These are phyloP conservation scores for Babesia sp. DNA, from an alignment of 169 alveolate species.

Conservation along the genomic window DNA sequence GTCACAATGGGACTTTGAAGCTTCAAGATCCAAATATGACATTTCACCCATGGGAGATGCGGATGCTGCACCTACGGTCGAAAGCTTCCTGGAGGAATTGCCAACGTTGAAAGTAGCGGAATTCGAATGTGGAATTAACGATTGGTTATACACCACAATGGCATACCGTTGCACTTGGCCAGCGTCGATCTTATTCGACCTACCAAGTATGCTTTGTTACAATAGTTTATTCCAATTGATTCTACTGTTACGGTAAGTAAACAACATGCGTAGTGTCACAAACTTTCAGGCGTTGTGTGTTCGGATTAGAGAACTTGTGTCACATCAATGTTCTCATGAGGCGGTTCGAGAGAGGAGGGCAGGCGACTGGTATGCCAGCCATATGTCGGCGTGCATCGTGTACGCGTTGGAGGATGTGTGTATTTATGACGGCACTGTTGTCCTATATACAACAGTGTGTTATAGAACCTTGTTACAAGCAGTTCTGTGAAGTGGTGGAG, in stretches of 20 bases:
- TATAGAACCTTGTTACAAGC: conserved; percentile 1
- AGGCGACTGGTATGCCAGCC: neutral
- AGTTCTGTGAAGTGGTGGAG: conserved; percentile 11
- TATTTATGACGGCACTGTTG: conserved; percentile 7
- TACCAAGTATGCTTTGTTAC: conserved; percentile 23
- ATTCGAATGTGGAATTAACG: conserved; percentile 28
- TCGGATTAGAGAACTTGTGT: conserved; percentile 43
- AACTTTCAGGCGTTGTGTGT: conserved; percentile 30
- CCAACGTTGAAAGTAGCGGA: neutral
- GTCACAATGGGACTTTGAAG: conserved; percentile 23
- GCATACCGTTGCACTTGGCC: conserved; percentile 38
- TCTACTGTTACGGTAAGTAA: conserved; percentile 38
- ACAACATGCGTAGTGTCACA: neutral
- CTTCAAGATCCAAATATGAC: conserved; percentile 10
- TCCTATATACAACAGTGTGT: conserved; percentile 29
- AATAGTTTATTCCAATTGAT: conserved; percentile 46
- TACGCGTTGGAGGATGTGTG: conserved; percentile 6
- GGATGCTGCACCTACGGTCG: neutral
- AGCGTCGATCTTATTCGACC: conserved; percentile 16
- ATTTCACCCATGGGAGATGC: neutral
- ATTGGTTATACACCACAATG: conserved; percentile 10
- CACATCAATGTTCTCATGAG: conserved; percentile 28
- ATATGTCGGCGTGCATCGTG: conserved; percentile 15
- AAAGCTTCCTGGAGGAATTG: conserved; percentile 4
- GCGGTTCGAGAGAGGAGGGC: neutral